Conservation (phyloP, 768 basidiomycete species). For the Cystofilobasidium macerans region DNA sequence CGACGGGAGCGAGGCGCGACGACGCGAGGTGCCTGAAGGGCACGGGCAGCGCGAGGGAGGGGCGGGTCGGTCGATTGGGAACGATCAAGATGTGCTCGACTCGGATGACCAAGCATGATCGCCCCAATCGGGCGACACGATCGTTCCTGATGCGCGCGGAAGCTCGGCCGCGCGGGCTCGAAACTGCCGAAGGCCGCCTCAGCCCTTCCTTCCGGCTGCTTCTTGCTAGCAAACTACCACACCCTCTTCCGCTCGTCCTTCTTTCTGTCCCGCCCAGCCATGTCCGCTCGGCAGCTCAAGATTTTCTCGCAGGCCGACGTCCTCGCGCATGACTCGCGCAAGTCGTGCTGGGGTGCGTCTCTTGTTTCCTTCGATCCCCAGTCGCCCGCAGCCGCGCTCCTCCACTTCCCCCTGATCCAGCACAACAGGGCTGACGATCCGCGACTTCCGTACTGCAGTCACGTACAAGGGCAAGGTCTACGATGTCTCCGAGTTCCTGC, state of each 20-base stretch:
- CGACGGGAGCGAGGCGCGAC: too few relatives aligned
- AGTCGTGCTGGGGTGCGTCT: constrained; percentile 1
- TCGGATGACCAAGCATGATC: too few relatives aligned
- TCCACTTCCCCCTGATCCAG: not conserved
- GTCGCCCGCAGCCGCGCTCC: not conserved
- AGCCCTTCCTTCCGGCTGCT: not conserved
- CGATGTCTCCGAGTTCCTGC: constrained; percentile 52
- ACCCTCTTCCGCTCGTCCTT: not conserved
- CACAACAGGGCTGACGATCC: too few relatives aligned
- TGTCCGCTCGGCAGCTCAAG: not conserved
- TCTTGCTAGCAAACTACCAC: too few relatives aligned
- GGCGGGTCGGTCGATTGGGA: too few relatives aligned
- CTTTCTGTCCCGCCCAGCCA: not conserved
- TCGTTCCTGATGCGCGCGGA: too few relatives aligned
- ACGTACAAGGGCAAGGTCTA: constrained; percentile 72
- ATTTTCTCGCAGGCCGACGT: not conserved
- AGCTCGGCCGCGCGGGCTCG: too few relatives aligned
- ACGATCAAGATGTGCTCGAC: too few relatives aligned
- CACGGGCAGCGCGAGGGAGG: too few relatives aligned
- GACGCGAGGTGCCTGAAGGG: not conserved
- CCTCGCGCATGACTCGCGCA: not conserved
- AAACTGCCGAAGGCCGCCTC: too few relatives aligned
- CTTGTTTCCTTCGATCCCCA: not conserved
- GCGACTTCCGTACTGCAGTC: too few relatives aligned
- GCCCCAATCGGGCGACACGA: too few relatives aligned